Base-by-base conservation (phyloP, 2,329 filamentous ascomycete species). In the Colletotrichum tabaci region DNA sequence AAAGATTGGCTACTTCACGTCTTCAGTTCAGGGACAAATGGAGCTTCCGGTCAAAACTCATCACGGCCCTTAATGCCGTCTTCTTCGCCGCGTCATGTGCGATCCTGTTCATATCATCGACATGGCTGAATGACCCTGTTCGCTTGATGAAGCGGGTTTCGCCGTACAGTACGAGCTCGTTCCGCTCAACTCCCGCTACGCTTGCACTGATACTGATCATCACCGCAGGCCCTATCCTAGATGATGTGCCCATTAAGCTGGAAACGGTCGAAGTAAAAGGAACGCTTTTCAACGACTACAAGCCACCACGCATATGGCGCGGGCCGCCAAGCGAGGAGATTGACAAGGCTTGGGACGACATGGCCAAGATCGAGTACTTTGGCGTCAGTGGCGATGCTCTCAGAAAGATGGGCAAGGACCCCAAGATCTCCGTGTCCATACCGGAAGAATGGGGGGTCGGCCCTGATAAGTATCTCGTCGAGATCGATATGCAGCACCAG, bases 221-320 rank as follows among this genome's bases (percentile, higher is more conserved):
- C 10, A 4, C 52, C 26, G 2, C 0, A 72, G 69, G 69, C 12
- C 69, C 69, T 2, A 61, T 72, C 38, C 58, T 72, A 3, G 66
- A 72, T 15, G 53, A 63, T 1, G 0, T 72, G 4, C 69, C 66
- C 8, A 65, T 72, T 21, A 58, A 18, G n/a, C 30, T 72, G 3
- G 69, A 72, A 30, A 70, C 66, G 1, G 35, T 72, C 1, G 44
- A 63, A 38, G 69, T 72, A 12, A 72, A 65, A 58, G 69, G 69
- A 10, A 70, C 69, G 3, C 46, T 72, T 6, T 72, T 72, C 66
- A 72, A 72, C 26, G 69, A 72, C n/a, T 72, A 76, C 75, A 80
- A 80, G 77, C 80, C 80, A 75, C 75, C 79, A 55, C 77, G 50
- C 3, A 72, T 76, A 7, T 76, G 64, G 61, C 71, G 75, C 0